A percentile compares a stretch with the other conserved stretches of the same genome.
These are phyloP conservation scores for Lyophyllum shimeji DNA, from an alignment of 768 basidiomycete genomes.

Conservation along the genomic window DNA sequence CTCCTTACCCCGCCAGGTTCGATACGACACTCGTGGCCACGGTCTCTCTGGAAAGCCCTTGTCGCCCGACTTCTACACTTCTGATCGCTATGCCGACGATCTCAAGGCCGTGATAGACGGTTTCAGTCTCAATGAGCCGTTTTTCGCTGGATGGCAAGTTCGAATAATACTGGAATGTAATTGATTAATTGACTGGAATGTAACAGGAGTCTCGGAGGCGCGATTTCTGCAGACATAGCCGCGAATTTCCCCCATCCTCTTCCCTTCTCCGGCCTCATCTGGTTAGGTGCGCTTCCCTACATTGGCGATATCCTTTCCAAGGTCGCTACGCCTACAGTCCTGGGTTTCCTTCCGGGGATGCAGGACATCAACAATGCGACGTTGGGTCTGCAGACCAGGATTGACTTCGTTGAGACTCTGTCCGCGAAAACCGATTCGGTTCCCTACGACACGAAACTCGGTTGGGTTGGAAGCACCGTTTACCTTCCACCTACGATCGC, in stretches of 20 bases:
- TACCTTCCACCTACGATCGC: slow-evolving; percentile 19
- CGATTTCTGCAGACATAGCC: slow-evolving; percentile 27
- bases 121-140: slow-evolving; percentile 27
- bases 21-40: slow-evolving; percentile 34
- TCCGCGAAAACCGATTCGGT: slow-evolving; percentile 26
- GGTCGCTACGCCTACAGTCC: slow-evolving; percentile 22
- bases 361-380: slow-evolving; percentile 20
- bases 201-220: slow-evolving; percentile 16
- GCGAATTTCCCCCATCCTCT: slow-evolving; percentile 21
- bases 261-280: slow-evolving; percentile 28
- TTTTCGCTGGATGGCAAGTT: slow-evolving; percentile 32
- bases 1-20: slow-evolving; percentile 22
- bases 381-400: slow-evolving; percentile 17
- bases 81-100: slow-evolving; percentile 30
- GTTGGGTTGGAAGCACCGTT: slow-evolving; percentile 22
- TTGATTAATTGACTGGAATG: neutral
- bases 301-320: slow-evolving; percentile 20
- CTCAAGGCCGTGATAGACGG: slow-evolving; percentile 29
- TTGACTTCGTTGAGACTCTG: slow-evolving; percentile 24
- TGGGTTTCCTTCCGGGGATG: slow-evolving; percentile 21
- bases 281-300: slow-evolving; percentile 25
- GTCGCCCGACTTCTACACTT: slow-evolving; percentile 24
- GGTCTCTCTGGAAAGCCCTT: slow-evolving; percentile 33
- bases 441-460: slow-evolving; percentile 22
- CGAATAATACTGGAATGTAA: neutral